Base-by-base conservation (phyloP, 2,329 filamentous ascomycete species). In the Penicillium sclerotiorum region DNA sequence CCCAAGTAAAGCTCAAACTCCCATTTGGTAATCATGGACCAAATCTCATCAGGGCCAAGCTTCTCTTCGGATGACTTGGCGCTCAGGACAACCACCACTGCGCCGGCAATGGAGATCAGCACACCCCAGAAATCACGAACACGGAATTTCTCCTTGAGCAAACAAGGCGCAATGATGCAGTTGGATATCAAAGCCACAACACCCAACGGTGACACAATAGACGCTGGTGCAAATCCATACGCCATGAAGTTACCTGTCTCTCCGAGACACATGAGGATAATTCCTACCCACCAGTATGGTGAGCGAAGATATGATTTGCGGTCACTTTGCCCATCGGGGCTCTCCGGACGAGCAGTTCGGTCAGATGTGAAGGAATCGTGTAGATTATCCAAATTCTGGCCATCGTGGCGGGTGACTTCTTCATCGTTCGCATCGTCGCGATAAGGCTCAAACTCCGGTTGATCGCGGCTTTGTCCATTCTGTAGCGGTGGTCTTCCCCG, bases 181-280 rank as follows among this genome's bases (percentile, higher is more conserved):
- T 99, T 99, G 37, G 92, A 96, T 38, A 99, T 86, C 55, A 99
- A 78, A 2, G 94, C 94, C 11, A 99, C 94, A n/a, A 99, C 94
- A 8, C 94, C 94, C 5, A 99, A 79, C 0, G 94, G 94, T 27
- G 92, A 96, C 35, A 99, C 94, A 62, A 99, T 96, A 12, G 94
- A 97, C 7, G 94, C 94, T 3, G 94, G 94, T 23, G 94, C 94
- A 69, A 99, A 99, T 20, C 94, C 94, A 66, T 99, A 99, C 0
- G 94, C 94, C 56, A 99, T 76, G 66, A 99, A 99, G 70, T 99
- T 99, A 44, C 94, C 94, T 66, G 89, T 87, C 75, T 99, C 94
- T 49, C 94, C 94, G 20, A 96, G 76, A 1, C 87, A 90, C 83
- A 99, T 99, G 52, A 99, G 79, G 13, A 95, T 81, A 58, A 97